A percentile compares a stretch with the other conserved stretches of the same genome.
Evolutionary conservation across 2,329 filamentous ascomycete species (phyloP).

Genomic region (Fusarium caatingaense): DNA sequence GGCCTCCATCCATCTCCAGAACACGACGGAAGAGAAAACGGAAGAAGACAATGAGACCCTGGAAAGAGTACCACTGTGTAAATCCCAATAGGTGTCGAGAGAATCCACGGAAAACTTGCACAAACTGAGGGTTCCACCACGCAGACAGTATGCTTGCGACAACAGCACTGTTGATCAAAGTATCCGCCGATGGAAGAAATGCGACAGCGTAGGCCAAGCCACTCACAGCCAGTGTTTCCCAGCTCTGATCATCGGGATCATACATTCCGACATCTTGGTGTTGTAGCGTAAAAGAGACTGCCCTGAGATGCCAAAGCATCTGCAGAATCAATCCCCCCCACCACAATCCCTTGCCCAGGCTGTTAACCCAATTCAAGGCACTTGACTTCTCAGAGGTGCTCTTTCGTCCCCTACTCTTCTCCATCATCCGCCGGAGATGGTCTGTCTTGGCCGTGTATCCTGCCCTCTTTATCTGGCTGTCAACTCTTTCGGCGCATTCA

Average conservation of each 20-base stretch:
- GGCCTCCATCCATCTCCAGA: constrained; percentile 54
- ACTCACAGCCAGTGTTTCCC: constrained; percentile 19
- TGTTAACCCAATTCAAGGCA: constrained; percentile 57
- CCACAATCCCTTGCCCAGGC: constrained; percentile 61
- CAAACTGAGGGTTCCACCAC: constrained; percentile 78
- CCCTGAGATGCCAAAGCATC: constrained; percentile 62
- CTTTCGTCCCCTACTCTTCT: constrained; percentile 64
- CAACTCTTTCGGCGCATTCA: constrained; percentile 80
- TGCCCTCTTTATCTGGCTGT: constrained; percentile 74
- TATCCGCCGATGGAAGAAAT: constrained; percentile 55
- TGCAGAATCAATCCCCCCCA: constrained; percentile 59
- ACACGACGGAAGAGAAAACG: constrained; percentile 63
- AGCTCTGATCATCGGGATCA: constrained; percentile 49
- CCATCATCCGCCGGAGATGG: constrained; percentile 78
- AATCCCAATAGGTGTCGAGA: constrained; percentile 70
- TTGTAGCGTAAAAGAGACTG: constrained; percentile 44
- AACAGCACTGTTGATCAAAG: constrained; percentile 61
- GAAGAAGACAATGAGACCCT: constrained; percentile 67
- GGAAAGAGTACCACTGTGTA: constrained; percentile 73
- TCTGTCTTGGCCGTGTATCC: constrained; percentile 89
- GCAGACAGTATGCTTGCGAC: constrained; percentile 62
- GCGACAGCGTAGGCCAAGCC: constrained; percentile 29
- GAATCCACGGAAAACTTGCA: constrained; percentile 69
- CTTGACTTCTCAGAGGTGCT: constrained; percentile 47
- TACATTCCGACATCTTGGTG: constrained; percentile 48